Evolutionary conservation across 225 moss, liverwort and hornwort genomes (phyloP).

Genomic region (Antitrichia curtipendula): DNA sequence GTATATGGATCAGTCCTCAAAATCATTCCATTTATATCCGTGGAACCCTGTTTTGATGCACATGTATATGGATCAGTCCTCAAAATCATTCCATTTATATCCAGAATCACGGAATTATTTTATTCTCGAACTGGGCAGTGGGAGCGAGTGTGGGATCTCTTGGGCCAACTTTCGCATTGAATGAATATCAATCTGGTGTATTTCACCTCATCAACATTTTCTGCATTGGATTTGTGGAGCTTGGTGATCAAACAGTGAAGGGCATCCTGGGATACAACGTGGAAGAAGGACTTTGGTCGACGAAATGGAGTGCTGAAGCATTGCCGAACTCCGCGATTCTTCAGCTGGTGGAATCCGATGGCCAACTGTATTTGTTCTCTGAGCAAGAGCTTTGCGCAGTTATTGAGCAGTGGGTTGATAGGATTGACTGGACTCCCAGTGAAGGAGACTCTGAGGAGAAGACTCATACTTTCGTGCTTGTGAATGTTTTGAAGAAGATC

Average conservation of each 20-base stretch:
- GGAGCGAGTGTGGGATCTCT: neutral
- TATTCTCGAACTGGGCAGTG: neutral
- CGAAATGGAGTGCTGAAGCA: neutral
- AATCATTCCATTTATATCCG: neutral
- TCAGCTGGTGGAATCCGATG: neutral
- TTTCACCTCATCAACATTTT: neutral
- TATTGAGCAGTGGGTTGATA: neutral
- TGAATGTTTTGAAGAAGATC: neutral
- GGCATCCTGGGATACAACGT: conserved; percentile 4
- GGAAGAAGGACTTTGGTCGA: neutral
- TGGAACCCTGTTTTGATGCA: neutral
- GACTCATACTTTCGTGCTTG: neutral
- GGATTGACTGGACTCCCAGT: neutral
- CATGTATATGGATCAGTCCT: neutral
- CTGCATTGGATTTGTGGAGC: neutral
- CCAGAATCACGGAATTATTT: neutral
- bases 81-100: too few species aligned
- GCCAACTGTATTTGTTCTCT: neutral
- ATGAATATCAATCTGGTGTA: neutral
- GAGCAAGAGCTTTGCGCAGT: neutral
- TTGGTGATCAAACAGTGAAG: neutral
- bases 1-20: neutral
- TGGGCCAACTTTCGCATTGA: neutral
- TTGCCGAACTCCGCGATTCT: neutral
- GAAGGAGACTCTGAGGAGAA: neutral